Conservation (phyloP, 352 stramenopile species). For the Globisporangium lucens region DNA sequence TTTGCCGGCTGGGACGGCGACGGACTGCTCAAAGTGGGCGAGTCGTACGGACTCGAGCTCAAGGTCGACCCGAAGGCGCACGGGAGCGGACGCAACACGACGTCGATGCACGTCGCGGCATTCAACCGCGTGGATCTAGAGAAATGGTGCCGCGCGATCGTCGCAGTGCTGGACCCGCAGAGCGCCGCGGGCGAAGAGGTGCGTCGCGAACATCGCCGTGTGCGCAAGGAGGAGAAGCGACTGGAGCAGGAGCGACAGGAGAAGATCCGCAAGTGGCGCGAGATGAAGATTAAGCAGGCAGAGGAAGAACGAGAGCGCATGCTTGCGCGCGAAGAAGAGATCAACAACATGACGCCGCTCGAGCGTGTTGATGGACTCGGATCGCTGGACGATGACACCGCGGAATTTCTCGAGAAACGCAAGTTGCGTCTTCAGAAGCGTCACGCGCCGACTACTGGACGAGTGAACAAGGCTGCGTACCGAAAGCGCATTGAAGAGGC, state of each 20-base stretch:
- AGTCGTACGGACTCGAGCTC: constrained; percentile 78
- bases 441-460: constrained; percentile 60
- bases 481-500: constrained; percentile 71
- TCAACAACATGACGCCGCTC: constrained; percentile 75
- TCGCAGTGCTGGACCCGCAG: constrained; percentile 67
- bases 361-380: constrained; percentile 61
- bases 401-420: constrained; percentile 69
- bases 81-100: constrained; percentile 17
- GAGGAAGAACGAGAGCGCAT: constrained; percentile 54
- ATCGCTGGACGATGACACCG: constrained; percentile 73
- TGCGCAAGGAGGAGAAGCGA: constrained; percentile 60
- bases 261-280: constrained; percentile 69
- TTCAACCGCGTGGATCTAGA: constrained; percentile 83
- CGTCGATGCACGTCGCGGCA: constrained; percentile 61
- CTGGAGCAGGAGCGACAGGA: constrained; percentile 53
- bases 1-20: constrained; percentile 81
- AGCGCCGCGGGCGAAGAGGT: constrained; percentile 61
- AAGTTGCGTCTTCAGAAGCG: constrained; percentile 63
- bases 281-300: constrained; percentile 47
- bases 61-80: constrained; percentile 58
- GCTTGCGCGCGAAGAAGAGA: constrained; percentile 59
- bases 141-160: constrained; percentile 74
- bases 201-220: constrained; percentile 45
- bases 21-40: constrained; percentile 55
- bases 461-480: constrained; percentile 78